These are phyloP conservation scores for Platanthera guangdongensis DNA, from an alignment of 106 monocot species.

Conservation along the genomic window DNA sequence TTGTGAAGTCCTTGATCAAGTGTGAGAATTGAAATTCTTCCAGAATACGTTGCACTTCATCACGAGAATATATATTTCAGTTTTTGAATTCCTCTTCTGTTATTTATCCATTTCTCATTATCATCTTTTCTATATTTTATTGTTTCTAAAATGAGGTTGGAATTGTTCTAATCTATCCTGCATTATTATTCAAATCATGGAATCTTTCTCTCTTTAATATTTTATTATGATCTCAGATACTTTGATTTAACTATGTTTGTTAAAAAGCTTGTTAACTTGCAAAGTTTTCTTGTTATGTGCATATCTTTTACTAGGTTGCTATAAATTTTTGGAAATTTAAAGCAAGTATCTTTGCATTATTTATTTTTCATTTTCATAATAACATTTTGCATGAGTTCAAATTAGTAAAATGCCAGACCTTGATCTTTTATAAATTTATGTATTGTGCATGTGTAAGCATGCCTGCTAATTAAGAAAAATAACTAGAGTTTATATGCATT, in stretches of 20 bases:
- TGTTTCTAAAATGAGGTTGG: not conserved
- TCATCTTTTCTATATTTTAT: not conserved
- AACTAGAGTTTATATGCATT: not conserved
- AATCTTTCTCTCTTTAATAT: not conserved
- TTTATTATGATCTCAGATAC: not conserved
- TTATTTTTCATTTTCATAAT: not conserved
- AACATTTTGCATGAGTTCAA: not conserved
- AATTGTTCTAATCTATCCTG: not conserved
- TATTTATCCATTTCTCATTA: not conserved
- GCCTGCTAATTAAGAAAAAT: not conserved
- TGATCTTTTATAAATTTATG: not conserved
- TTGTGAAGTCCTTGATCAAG: not conserved
- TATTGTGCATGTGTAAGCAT: not conserved
- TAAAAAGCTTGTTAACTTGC: not conserved
- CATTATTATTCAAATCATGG: not conserved
- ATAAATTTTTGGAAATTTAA: not conserved
- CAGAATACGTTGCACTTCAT: not conserved
- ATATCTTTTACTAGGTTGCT: not conserved
- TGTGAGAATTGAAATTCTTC: not conserved
- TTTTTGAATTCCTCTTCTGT: not conserved
- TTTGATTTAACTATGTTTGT: not conserved
- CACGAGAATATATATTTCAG: not conserved
- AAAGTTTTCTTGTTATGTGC: not conserved
- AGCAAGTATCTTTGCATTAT: not conserved
- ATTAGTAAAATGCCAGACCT: not conserved